Evolutionary conservation across 768 basidiomycete species (phyloP), one percentile per base, ranked within the genome.

Genomic region (Agaricus blazei): DNA sequence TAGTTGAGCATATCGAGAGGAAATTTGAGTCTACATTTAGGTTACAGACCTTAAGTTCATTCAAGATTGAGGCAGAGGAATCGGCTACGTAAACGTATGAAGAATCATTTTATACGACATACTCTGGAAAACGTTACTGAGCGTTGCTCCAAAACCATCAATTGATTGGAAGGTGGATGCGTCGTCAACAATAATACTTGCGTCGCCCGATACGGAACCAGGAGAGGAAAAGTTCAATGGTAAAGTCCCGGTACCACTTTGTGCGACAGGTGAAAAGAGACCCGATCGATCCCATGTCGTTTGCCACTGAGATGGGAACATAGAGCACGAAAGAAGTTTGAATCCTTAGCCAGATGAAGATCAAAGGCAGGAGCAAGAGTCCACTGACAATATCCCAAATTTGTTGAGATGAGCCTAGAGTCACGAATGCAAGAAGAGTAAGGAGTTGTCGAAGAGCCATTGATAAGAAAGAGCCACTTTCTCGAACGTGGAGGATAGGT

Each of bases 161-260:
- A 90, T 81, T 0, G 73, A 68, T 68, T 89, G 88, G 66, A 79
- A 83, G n/a, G 75, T 65, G 2, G 69, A 59, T 2, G 67, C 67
- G 63, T 87, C 86, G 48, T 81, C 66, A 12, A 90, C 68, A 41
- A 75, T 74, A 51, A 90, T 88, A 63, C 88, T 79, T 0, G 86
- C 87, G 43, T 70, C 72, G 2, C 76, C 84, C 4, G 11, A 11
- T 38, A 75, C 75, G 3, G 79, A 51, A 0, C 85, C 81, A 7
- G 85, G 83, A n/a, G 75, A 65, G 5, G 59, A 73, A 60, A 86
- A 88, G 63, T 79, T 81, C 57, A 87, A 82, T 9, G 80, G 78
- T 9, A 29, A 15, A 4, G 34, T 47, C 3, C 52, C 52, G 44
- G 51, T 28, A 12, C 74, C 68, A 8, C 74, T 71, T 24, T 71